Evolutionary conservation across 345 rosid species (phyloP).

Genomic region (Punica granatum): DNA sequence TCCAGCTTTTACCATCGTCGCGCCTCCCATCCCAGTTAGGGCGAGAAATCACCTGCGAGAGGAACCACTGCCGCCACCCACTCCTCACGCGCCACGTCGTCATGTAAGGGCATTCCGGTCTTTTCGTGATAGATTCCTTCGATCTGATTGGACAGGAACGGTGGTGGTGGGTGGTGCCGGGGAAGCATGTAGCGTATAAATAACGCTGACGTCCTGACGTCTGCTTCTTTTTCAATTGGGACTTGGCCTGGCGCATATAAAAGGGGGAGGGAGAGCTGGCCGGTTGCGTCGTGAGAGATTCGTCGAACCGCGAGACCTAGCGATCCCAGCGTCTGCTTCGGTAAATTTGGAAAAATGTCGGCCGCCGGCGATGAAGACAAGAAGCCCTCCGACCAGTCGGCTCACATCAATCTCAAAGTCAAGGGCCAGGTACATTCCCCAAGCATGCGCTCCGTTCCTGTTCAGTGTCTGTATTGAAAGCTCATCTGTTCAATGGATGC

Average conservation of each 20-base stretch:
- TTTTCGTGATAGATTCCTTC: background rate
- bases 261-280: background rate
- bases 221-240: background rate
- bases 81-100: background rate
- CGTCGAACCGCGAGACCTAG: background rate
- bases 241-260: background rate
- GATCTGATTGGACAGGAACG: background rate
- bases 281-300: background rate
- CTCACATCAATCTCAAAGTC: conserved; percentile 68
- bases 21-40: background rate
- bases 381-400: conserved; percentile 48
- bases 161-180: background rate
- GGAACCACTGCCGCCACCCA: background rate
- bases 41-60: background rate
- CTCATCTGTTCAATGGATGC: background rate
- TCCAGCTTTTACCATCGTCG: conserved; percentile 13
- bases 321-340: background rate
- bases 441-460: background rate
- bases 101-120: background rate
- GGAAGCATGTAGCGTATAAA: conserved; percentile 17
- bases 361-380: conserved; percentile 51
- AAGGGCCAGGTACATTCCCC: conserved; percentile 55
- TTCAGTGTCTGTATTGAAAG: background rate
- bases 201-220: conserved; percentile 14
- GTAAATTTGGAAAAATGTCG: conserved; percentile 26